These are phyloP conservation scores for Phyllosticta paracitricarpa DNA, from an alignment of 2,329 filamentous ascomycete genomes.

Conservation along the genomic window DNA sequence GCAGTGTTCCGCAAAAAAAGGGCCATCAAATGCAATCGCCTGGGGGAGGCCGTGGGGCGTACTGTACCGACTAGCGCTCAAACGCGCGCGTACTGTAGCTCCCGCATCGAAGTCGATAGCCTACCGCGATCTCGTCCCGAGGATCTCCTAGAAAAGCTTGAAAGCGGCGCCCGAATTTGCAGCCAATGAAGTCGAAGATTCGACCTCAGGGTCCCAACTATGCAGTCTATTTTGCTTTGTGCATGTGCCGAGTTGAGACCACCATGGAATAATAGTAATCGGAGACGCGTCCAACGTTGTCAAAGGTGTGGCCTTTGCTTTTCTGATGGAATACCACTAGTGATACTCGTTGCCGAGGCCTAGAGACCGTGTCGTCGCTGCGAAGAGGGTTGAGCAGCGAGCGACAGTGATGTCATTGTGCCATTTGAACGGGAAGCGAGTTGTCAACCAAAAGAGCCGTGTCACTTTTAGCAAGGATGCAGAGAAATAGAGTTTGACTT, in stretches of 20 bases:
- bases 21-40: too few species aligned
- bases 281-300: too few species aligned
- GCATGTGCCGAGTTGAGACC: too few species aligned
- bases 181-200: neutral
- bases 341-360: neutral
- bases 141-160: neutral
- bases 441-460: neutral
- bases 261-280: too few species aligned
- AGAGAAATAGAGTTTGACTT: neutral
- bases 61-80: too few species aligned
- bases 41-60: too few species aligned
- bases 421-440: neutral
- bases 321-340: too few species aligned
- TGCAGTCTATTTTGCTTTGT: too few species aligned
- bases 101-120: neutral
- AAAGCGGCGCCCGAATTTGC: neutral
- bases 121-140: neutral
- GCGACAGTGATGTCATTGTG: neutral
- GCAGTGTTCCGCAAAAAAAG: too few species aligned
- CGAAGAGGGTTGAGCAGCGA: neutral
- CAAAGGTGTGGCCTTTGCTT: too few species aligned
- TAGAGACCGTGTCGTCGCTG: too few species aligned
- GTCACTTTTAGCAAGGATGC: neutral
- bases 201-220: too few species aligned
- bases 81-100: neutral